Percentiles rank a stretch among this genome's conserved stretches.
Evolutionary conservation across 179 eudicot genomes (phyloP).

Genomic region (Silene vulgaris): DNA sequence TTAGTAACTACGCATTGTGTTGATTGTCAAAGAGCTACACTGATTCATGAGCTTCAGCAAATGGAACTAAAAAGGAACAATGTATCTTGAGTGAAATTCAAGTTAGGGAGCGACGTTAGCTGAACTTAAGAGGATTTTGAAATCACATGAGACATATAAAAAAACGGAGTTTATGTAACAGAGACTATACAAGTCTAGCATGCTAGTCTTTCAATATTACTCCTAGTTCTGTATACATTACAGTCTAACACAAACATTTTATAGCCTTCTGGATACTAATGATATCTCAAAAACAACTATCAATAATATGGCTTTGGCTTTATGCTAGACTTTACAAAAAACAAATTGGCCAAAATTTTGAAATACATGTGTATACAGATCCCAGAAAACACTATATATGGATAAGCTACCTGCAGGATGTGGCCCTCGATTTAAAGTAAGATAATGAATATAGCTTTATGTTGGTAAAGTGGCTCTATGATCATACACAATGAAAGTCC

Average conservation of each 20-base stretch:
- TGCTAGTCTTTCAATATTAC: not conserved
- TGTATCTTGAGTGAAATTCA: not conserved
- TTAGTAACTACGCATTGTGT: not conserved
- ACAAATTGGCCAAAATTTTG: not conserved
- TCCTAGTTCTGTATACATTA: not conserved
- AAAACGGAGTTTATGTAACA: not conserved
- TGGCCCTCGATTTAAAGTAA: not conserved
- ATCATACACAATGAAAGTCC: not conserved
- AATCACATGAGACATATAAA: not conserved
- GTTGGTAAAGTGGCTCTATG: not conserved
- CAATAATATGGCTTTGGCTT: not conserved
- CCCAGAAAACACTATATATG: not conserved
- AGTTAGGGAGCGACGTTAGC: not conserved
- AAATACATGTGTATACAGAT: not conserved
- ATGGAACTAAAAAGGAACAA: not conserved
- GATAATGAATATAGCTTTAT: slow-evolving; percentile 6
- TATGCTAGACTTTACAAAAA: not conserved
- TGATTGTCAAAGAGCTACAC: not conserved
- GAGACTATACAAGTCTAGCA: not conserved
- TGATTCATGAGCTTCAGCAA: not conserved
- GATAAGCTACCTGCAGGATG: not conserved
- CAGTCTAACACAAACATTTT: not conserved
- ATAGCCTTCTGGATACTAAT: not conserved
- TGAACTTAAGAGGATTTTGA: too few species aligned
- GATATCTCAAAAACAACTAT: not conserved